Evolutionary conservation across 2,329 filamentous ascomycete species (phyloP).

Genomic region (Mycosphaerella sp.): DNA sequence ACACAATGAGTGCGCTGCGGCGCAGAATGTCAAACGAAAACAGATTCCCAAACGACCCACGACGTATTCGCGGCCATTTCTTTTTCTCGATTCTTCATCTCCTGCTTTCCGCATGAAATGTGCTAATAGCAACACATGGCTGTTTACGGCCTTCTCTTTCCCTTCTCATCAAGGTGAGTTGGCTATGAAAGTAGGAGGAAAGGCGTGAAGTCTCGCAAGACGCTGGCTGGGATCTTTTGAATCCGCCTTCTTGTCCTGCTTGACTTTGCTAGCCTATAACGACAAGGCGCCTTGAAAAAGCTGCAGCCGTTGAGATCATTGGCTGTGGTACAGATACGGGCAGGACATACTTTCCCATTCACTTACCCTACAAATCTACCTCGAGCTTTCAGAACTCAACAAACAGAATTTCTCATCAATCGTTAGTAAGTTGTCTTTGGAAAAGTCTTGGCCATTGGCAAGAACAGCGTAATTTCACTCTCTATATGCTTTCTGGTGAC

Average conservation of each 20-base stretch:
- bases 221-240: slow-evolving; percentile 34
- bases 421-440: not conserved
- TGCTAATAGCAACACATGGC: slow-evolving; percentile 11
- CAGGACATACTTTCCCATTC: slow-evolving; percentile 42
- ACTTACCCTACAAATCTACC: not conserved
- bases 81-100: not conserved
- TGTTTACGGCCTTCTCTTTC: slow-evolving; percentile 31
- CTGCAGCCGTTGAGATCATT: slow-evolving; percentile 53
- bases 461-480: no score
- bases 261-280: slow-evolving; percentile 27
- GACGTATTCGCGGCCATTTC: not conserved
- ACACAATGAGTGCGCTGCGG: slow-evolving; percentile 9
- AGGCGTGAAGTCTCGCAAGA: slow-evolving; percentile 21
- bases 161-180: slow-evolving; percentile 21
- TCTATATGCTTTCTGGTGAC: no score
- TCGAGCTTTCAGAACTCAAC: slow-evolving; percentile 9
- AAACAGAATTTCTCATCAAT: not conserved
- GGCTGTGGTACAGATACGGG: slow-evolving; percentile 64
- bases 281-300: slow-evolving; percentile 52
- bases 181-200: slow-evolving; percentile 32
- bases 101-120: not conserved
- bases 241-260: slow-evolving; percentile 31
- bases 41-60: slow-evolving; percentile 1
- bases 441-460: no score
- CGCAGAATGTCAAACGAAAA: slow-evolving; percentile 5